Evolutionary conservation across 1,284 basidiomycete genomes (phyloP).

Genomic region (Lentinula novae-zelandiae): DNA sequence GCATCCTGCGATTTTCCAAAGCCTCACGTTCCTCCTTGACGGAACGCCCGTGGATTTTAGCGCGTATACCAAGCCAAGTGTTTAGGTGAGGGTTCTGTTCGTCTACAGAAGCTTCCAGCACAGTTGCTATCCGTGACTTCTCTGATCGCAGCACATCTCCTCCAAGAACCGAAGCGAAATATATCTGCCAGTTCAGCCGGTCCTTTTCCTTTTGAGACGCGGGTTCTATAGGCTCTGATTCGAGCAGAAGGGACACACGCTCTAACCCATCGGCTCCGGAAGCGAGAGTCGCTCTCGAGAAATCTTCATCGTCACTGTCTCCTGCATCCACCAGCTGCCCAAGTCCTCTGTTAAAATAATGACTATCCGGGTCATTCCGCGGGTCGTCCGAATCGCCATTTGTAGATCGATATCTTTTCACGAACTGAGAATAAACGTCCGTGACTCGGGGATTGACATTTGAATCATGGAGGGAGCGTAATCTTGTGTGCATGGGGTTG

Average conservation of each 20-base stretch:
- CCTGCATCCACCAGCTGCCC: conserved; percentile 69
- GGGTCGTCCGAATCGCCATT: conserved; percentile 52
- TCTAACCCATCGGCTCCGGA: conserved; percentile 46
- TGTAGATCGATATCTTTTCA: conserved; percentile 63
- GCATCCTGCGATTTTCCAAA: conserved; percentile 79
- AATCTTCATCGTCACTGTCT: conserved; percentile 75
- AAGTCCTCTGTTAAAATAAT: conserved; percentile 70
- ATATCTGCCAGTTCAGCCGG: conserved; percentile 90
- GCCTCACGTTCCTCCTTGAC: conserved; percentile 81
- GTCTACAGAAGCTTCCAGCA: conserved; percentile 63
- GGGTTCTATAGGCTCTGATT: conserved; percentile 58
- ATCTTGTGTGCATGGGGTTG: conserved; percentile 15
- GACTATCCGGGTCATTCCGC: conserved; percentile 69
- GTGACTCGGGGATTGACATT: background rate
- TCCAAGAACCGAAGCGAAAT: conserved; percentile 87
- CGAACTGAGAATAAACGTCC: conserved; percentile 74
- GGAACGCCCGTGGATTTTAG: conserved; percentile 77
- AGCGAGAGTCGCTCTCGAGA: conserved; percentile 36
- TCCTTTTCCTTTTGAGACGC: conserved; percentile 72
- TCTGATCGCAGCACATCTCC: conserved; percentile 94
- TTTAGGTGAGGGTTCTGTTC: conserved; percentile 65
- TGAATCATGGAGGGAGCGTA: background rate
- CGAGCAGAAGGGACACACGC: conserved; percentile 50
- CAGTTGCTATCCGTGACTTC: conserved; percentile 83
- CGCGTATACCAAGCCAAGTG: conserved; percentile 90